Percentiles rank a stretch among this genome's conserved stretches.
These are phyloP conservation scores for Gossypium herbaceum DNA, from an alignment of 345 rosid species.

Conservation along the genomic window DNA sequence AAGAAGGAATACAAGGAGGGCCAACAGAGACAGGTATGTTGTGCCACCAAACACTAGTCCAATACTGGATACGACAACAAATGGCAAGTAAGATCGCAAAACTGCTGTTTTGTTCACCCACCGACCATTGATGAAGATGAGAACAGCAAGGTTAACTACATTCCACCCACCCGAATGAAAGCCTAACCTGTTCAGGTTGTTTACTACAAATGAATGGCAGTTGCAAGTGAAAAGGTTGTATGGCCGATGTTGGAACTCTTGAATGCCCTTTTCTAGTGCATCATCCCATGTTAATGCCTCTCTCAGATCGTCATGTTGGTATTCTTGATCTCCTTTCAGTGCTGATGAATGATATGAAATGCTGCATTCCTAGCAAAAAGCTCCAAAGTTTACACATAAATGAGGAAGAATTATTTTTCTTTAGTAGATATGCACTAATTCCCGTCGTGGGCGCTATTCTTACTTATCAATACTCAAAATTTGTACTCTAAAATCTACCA, in stretches of 20 bases:
- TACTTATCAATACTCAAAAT: neutral
- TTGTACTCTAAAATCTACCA: neutral
- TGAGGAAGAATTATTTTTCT: neutral
- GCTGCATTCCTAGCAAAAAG: neutral
- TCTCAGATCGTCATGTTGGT: conserved; percentile 13
- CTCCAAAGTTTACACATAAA: neutral
- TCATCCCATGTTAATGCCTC: conserved; percentile 64
- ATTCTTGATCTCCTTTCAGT: neutral
- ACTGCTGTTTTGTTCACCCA: conserved; percentile 70
- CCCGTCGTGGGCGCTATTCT: neutral
- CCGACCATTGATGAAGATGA: conserved; percentile 63
- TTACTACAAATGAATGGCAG: conserved; percentile 94
- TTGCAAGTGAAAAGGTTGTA: conserved; percentile 91
- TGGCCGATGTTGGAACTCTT: conserved; percentile 73
- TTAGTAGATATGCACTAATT: neutral
- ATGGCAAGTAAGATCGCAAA: conserved; percentile 53
- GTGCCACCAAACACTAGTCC: conserved; percentile 66
- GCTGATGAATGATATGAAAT: neutral
- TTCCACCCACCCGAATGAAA: conserved; percentile 75
- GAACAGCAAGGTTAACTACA: conserved; percentile 71
- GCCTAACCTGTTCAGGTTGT: conserved; percentile 78
- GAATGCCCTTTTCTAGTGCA: conserved; percentile 61
- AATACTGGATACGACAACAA: conserved; percentile 38
- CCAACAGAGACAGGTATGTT: conserved; percentile 49
- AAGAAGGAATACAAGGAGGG: conserved; percentile 52